Base-by-base conservation (phyloP, 2,329 filamentous ascomycete genomes). In the Aspergillus hiratsukae region DNA sequence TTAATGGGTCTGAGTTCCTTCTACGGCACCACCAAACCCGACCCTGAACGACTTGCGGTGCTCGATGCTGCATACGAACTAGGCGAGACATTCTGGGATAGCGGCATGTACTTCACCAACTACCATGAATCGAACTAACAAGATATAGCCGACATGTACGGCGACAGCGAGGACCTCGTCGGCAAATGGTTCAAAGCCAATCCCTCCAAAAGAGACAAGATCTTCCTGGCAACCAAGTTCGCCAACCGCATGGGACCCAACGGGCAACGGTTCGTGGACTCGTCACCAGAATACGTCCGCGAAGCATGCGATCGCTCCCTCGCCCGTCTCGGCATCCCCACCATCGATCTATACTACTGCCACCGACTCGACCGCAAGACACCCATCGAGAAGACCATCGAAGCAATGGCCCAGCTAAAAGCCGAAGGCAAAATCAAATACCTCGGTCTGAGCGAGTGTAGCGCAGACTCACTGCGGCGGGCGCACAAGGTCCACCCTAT, bases 211-310 rank as follows among this genome's bases (percentile, higher is more conserved):
- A 71, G 78, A 0, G 61, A 78, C 21, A 66, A 81, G 48, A 78
- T 83, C 58, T 81, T 83, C 63, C 69, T 84, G 1, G 78, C 78
- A 1, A 81, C 79, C 11, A 83, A 83, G 58, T 83, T 81, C 58
- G 80, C 71, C 17, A 57, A 70, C 69, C 61, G 56, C 41, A 52
- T 51, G 14, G 50, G 53, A 1, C 45, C 56, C 7, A 52, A 61
- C 41, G 58, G 53, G 1, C 58, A 56, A 27, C 56, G 53, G 8
- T 58, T 60, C 10, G 61, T 75, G 17, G 64, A 76, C 54, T 74
- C 69, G 29, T 72, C 69, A 4, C 70, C 73, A 0, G 76, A 75
- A 49, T 79, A 81, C 61, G 70, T 68, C 49, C 73, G 74, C 29
- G 56, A 69, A 23, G 72, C 76, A 1, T 78, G 76, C 45, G 73